Percentiles rank a stretch among this genome's conserved stretches.
Conservation (phyloP, 257 asterid genomes). For the Verbena officinalis region DNA sequence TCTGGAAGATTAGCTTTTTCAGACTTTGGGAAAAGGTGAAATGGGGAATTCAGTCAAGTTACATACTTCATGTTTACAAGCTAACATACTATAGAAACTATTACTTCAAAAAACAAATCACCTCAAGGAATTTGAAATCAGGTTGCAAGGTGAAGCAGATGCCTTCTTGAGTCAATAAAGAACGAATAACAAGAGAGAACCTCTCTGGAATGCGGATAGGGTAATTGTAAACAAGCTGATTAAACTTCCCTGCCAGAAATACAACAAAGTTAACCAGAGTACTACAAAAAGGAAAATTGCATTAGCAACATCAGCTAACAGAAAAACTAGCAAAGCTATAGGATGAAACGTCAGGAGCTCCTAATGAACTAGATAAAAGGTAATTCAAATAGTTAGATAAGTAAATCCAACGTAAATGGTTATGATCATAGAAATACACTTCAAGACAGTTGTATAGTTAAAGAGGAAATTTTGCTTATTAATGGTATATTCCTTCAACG, state of each 20-base stretch:
- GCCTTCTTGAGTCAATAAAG: slow-evolving; percentile 99
- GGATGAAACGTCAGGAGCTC: slow-evolving; percentile 10
- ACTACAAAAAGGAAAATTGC: not conserved
- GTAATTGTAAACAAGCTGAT: slow-evolving; percentile 92
- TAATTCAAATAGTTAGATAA: not conserved
- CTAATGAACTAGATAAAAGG: slow-evolving; percentile 9
- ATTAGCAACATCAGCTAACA: slow-evolving; percentile 16
- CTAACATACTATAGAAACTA: slow-evolving; percentile 3
- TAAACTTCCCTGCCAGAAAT: slow-evolving; percentile 79
- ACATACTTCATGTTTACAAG: slow-evolving; percentile 20
- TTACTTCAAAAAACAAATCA: slow-evolving; percentile 34
- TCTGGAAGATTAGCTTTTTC: not conserved
- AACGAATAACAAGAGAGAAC: slow-evolving; percentile 96
- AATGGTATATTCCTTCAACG: slow-evolving; percentile 10
- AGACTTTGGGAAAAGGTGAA: slow-evolving; percentile 3
- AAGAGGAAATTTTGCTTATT: not conserved
- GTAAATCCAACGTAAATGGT: slow-evolving; percentile 5
- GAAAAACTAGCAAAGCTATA: slow-evolving; percentile 15
- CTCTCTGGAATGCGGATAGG: slow-evolving; percentile 99
- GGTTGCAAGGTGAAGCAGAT: slow-evolving; percentile 92
- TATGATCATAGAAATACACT: slow-evolving; percentile 7
- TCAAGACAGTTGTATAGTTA: not conserved
- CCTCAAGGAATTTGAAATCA: slow-evolving; percentile 98
- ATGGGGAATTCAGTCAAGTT: not conserved
- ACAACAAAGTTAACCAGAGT: slow-evolving; percentile 7